phyloP scores from a whole-genome alignment of 108 stramenopile species.

The Stephanodiscus triporus region DNA sequence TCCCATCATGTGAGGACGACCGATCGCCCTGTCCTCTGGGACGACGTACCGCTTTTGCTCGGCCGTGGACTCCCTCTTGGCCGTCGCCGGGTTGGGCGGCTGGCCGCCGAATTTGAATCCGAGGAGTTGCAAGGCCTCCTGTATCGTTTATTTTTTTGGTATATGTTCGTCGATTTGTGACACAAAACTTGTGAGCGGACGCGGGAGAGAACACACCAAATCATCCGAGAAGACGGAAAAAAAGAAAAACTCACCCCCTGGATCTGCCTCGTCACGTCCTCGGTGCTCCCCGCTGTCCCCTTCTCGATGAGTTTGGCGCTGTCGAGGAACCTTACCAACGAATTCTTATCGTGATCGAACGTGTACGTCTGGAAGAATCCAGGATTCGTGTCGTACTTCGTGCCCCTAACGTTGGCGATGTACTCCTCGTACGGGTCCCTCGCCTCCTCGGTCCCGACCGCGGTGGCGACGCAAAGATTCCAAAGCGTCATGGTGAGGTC shows the following conservation, averaged over 20 bases:
- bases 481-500: constrained; percentile 75
- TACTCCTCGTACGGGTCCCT: constrained; percentile 72
- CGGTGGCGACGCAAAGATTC: constrained; percentile 65
- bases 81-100: constrained; percentile 14
- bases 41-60: constrained; percentile 55
- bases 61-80: constrained; percentile 7
- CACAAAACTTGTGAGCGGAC: neutral
- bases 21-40: constrained; percentile 69
- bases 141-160: neutral
- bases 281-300: constrained; percentile 39
- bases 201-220: neutral
- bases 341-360: constrained; percentile 70
- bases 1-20: constrained; percentile 80
- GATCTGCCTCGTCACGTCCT: constrained; percentile 44
- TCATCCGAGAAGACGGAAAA: neutral
- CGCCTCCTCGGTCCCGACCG: constrained; percentile 78
- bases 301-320: constrained; percentile 44
- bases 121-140: constrained; percentile 47
- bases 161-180: neutral
- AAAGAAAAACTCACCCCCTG: constrained; percentile 27
- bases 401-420: constrained; percentile 53
- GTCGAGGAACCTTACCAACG: constrained; percentile 81
- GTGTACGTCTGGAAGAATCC: constrained; percentile 87
- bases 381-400: constrained; percentile 54
- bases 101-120: constrained; percentile 50